A percentile compares a stretch with the other conserved stretches of the same genome.
Evolutionary conservation across 495 filamentous ascomycete species (phyloP).

Genomic region (Podospora didyma): DNA sequence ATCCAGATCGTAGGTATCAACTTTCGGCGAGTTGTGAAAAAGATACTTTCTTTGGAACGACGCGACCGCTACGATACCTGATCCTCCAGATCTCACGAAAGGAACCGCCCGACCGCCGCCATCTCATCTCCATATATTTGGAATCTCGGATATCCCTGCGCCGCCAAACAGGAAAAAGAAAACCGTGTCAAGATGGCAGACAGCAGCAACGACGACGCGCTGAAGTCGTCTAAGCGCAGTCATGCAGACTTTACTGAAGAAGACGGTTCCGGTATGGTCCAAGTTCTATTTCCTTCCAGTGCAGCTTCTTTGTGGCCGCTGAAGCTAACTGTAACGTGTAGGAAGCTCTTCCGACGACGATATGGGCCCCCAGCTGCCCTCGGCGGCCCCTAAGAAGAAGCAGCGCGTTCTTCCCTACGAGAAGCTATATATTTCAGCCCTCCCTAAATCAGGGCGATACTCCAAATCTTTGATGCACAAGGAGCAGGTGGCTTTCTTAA

Average conservation of each 20-base stretch:
- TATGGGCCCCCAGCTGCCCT: slow-evolving; percentile 84
- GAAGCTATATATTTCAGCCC: slow-evolving; percentile 87
- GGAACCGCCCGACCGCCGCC: no score
- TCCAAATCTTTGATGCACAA: slow-evolving; percentile 98
- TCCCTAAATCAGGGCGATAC: slow-evolving; percentile 79
- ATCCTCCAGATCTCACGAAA: no score
- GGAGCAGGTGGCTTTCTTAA: slow-evolving; percentile 82
- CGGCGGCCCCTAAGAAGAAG: slow-evolving; percentile 79
- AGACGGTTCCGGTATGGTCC: slow-evolving; percentile 37
- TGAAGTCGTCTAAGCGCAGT: slow-evolving; percentile 42
- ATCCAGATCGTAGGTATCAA: no score
- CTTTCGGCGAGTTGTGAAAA: no score
- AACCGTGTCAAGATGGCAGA: slow-evolving; percentile 15
- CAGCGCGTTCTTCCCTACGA: slow-evolving; percentile 86
- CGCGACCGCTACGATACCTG: no score
- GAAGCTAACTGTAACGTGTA: slow-evolving; percentile 22
- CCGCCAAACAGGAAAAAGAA: neutral
- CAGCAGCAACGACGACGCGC: slow-evolving; percentile 23
- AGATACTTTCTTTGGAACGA: no score
- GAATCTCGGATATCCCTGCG: no score
- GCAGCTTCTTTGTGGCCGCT: neutral
- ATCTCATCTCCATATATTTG: no score
- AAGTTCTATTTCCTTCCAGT: neutral
- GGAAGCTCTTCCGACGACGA: slow-evolving; percentile 88
- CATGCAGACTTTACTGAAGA: slow-evolving; percentile 39